phyloP scores from a whole-genome alignment of 805 yeast genomes.

The Starmera quercuum region DNA sequence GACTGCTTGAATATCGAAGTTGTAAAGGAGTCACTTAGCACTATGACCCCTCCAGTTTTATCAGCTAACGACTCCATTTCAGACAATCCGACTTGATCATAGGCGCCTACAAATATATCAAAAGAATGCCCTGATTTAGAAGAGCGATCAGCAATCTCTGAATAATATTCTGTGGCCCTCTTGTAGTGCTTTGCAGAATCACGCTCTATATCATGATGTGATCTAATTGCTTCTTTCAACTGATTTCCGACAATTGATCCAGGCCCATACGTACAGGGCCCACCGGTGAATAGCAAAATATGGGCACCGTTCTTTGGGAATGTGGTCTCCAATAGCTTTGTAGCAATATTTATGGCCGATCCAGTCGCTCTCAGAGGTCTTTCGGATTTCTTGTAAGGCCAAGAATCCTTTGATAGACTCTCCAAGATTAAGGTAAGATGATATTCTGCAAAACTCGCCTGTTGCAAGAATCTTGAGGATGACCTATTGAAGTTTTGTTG shows the following conservation, averaged over 20 bases:
- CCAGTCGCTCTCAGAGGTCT: slow-evolving; percentile 54
- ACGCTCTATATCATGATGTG: slow-evolving; percentile 55
- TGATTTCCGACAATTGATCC: slow-evolving; percentile 50
- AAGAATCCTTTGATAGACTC: slow-evolving; percentile 38
- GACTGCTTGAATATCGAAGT: slow-evolving; percentile 67
- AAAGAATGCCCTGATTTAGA: slow-evolving; percentile 46
- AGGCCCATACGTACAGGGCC: slow-evolving; percentile 61
- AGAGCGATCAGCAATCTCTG: slow-evolving; percentile 37
- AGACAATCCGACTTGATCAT: slow-evolving; percentile 60
- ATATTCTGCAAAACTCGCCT: slow-evolving; percentile 32
- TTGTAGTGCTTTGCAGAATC: slow-evolving; percentile 32
- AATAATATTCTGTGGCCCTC: slow-evolving; percentile 39
- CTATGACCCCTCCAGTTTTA: slow-evolving; percentile 56
- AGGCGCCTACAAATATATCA: slow-evolving; percentile 55
- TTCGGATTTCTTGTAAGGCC: slow-evolving; percentile 36
- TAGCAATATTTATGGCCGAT: slow-evolving; percentile 44
- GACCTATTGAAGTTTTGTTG: slow-evolving; percentile 1
- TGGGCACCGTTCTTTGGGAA: slow-evolving; percentile 47
- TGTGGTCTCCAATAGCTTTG: slow-evolving; percentile 27
- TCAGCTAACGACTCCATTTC: slow-evolving; percentile 56
- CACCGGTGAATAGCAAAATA: slow-evolving; percentile 47
- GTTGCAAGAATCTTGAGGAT: slow-evolving; percentile 11
- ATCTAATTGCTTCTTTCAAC: slow-evolving; percentile 56
- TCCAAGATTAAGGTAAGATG: slow-evolving; percentile 42
- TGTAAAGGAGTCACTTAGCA: slow-evolving; percentile 57